Conservation (phyloP, 352 stramenopile genomes). For the Globisporangium sylvaticum region DNA sequence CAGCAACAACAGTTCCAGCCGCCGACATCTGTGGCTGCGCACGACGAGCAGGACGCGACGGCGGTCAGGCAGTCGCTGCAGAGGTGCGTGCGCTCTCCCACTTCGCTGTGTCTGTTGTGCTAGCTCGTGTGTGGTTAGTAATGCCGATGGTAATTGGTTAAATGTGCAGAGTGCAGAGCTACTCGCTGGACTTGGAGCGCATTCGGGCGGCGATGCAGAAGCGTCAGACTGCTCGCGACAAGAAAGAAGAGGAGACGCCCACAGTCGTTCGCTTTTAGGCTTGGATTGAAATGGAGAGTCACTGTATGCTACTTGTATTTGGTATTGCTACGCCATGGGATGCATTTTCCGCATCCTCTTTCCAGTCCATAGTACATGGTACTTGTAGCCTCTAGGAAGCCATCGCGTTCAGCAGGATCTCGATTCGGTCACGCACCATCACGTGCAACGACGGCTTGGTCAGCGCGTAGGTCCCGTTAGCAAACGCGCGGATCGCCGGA, state of each 20-base stretch:
- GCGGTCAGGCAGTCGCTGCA: slow-evolving; percentile 1
- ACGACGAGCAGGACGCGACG: neutral
- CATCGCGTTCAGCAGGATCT: slow-evolving; percentile 33
- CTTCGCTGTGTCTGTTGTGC: neutral
- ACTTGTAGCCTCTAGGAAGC: neutral
- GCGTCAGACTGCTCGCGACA: slow-evolving; percentile 1
- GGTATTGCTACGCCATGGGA: neutral
- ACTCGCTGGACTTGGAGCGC: slow-evolving; percentile 32
- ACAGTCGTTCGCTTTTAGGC: neutral
- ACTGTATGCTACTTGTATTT: neutral
- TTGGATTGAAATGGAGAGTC: neutral
- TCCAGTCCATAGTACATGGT: neutral
- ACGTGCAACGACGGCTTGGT: slow-evolving; percentile 58
- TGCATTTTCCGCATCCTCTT: neutral
- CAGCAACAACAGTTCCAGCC: neutral
- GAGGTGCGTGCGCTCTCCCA: neutral
- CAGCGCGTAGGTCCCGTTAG: slow-evolving; percentile 34
- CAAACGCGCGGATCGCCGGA: slow-evolving; percentile 37
- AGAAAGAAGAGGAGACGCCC: neutral
- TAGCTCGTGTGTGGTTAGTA: neutral
- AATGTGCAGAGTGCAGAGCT: slow-evolving; percentile 27
- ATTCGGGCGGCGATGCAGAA: slow-evolving; percentile 26
- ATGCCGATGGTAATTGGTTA: neutral
- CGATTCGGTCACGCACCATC: slow-evolving; percentile 73
- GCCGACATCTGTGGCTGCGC: neutral